Evolutionary conservation across 345 rosid genomes (phyloP), one percentile per base, ranked within the genome.

Genomic region (Eutrema japonicum): DNA sequence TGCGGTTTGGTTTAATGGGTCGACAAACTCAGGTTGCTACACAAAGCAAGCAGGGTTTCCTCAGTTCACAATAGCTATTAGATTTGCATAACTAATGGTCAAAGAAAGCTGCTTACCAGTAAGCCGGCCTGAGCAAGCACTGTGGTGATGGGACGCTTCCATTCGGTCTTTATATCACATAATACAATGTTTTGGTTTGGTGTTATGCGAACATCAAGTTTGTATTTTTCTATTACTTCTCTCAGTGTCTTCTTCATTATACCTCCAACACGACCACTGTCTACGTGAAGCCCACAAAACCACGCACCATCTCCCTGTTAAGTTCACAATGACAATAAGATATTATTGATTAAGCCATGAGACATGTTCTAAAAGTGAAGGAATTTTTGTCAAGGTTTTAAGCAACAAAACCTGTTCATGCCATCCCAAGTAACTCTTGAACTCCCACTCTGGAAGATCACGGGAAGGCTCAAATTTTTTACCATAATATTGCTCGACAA

Each of bases 351-450:
- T 10, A 35, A 72, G 47, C 30, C 45, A 54, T 10, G 40, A 10
- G 12, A n/a, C 7, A 37, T 2, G 35, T 8, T 35, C 4, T 16
- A 9, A 72, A 46, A 43, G 47, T 35, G 41, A 54, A 13, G 5
- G 4, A 37, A 48, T 10, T 32, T 37, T 76, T 13, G 45, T 65
- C 10, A 45, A 47, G 65, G 43, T 16, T 47, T 43, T 50, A 6
- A 33, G 70, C 14, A 53, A 75, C 68, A 29, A 70, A 27, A 93
- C 98, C 98, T 93, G 97, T 68, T 87, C 89, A 68, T 93, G 93
- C 98, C 98, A 94, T 83, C 98, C 98, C 84, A 94, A 79, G 78
- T 88, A 84, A 84, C 98, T 88, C 79, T 89, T 86, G 77, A 94
- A 94, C 78, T 94, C 96, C 98, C 98, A 94, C 75, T 91, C 85